Conservation (phyloP, 345 rosid species). For the Eucalyptus albens region DNA sequence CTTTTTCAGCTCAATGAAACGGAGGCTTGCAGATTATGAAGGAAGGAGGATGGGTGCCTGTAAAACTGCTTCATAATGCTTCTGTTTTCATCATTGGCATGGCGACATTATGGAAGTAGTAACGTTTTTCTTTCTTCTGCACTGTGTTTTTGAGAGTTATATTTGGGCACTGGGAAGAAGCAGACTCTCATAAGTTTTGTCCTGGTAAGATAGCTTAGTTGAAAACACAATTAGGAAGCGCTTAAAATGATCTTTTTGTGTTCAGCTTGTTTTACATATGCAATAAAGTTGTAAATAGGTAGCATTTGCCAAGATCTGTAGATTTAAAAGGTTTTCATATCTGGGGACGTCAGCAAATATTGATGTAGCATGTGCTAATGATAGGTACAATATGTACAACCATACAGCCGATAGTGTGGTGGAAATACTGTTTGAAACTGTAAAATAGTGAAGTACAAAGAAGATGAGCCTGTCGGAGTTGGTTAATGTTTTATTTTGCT, state of each 20-base stretch:
- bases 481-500: background rate
- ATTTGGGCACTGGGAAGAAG: background rate
- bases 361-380: background rate
- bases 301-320: background rate
- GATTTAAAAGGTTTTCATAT: background rate
- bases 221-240: background rate
- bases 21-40: constrained; percentile 9
- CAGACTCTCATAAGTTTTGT: background rate
- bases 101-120: background rate
- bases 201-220: background rate
- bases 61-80: constrained; percentile 3
- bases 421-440: background rate
- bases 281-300: background rate
- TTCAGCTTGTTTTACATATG: no score
- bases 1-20: constrained; percentile 3
- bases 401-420: background rate
- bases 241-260: background rate
- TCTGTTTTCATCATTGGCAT: background rate
- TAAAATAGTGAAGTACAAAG: background rate
- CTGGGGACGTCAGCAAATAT: background rate
- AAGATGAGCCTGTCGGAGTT: background rate
- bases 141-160: background rate
- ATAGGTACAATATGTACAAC: background rate
- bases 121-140: background rate
- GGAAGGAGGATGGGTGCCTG: constrained; percentile 6